A percentile compares a stretch with the other conserved stretches of the same genome.
phyloP scores from a whole-genome alignment of 768 basidiomycete species.

The Gymnopilus junonius region DNA sequence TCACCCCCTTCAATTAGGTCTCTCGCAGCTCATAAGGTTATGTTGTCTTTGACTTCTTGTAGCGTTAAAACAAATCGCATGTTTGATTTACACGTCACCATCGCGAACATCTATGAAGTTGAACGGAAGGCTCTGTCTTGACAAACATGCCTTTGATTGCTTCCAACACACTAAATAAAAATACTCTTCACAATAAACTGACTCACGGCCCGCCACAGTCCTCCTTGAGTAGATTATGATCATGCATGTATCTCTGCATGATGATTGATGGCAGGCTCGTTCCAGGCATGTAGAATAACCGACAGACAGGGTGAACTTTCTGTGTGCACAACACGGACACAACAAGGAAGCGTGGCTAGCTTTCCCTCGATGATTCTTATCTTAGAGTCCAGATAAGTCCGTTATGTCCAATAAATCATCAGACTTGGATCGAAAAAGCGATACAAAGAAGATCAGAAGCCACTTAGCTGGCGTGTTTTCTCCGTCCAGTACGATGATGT shows the following conservation, averaged over 20 bases:
- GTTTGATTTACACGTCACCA: too few relatives aligned
- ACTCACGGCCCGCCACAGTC: too few relatives aligned
- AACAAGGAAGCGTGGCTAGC: background rate
- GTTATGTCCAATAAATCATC: background rate
- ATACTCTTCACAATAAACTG: too few relatives aligned
- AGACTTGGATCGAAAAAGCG: constrained; percentile 2
- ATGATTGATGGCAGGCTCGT: background rate
- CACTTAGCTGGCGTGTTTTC: background rate
- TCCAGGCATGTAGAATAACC: background rate
- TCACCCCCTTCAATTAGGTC: too few relatives aligned
- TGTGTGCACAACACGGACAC: background rate
- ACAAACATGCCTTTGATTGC: background rate
- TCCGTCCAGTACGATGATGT: background rate
- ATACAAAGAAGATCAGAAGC: background rate
- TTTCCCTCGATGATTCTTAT: constrained; percentile 12
- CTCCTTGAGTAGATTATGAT: background rate
- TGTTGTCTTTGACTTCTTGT: too few relatives aligned
- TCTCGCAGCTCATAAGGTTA: too few relatives aligned
- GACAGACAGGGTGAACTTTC: background rate
- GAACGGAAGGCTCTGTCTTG: background rate
- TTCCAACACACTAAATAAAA: background rate
- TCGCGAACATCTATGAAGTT: background rate
- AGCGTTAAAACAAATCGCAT: too few relatives aligned
- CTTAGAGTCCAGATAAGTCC: constrained; percentile 8
- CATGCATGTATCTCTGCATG: background rate